phyloP scores from a whole-genome alignment of 495 filamentous ascomycete genomes.

The Saxophila tyrrhenica region DNA sequence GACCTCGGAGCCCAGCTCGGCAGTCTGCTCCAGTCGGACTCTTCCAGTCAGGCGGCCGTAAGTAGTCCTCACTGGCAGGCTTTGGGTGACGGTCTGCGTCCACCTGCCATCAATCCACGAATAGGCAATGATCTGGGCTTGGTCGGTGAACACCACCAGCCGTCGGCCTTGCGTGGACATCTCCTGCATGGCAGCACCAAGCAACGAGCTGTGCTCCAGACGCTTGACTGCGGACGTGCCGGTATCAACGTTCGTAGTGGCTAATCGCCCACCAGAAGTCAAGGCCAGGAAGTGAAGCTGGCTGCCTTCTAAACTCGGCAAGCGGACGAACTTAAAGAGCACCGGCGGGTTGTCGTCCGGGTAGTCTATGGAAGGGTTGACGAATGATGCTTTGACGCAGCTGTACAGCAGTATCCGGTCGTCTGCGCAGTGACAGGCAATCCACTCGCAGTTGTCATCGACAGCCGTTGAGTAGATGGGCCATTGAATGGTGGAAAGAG shows the following conservation, averaged over 20 bases:
- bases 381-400: conserved; percentile 17
- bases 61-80: not conserved
- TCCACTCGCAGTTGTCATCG: conserved; percentile 47
- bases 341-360: conserved; percentile 17
- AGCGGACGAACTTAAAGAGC: conserved; percentile 8
- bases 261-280: conserved; percentile 13
- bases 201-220: conserved; percentile 4
- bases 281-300: conserved; percentile 1
- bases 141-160: conserved; percentile 4
- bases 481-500: conserved; percentile 26
- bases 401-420: conserved; percentile 42
- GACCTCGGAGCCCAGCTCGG: not conserved
- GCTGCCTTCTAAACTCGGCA: not conserved
- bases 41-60: conserved; percentile 1
- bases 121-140: not conserved
- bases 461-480: conserved; percentile 50
- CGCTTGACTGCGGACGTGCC: not conserved
- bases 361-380: conserved; percentile 1
- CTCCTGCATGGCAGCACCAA: conserved; percentile 4
- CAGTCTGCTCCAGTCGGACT: not conserved
- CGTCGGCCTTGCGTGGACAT: not conserved
- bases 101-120: not conserved
- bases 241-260: not conserved
- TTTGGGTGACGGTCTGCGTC: not conserved
- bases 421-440: conserved; percentile 49